phyloP scores from a whole-genome alignment of 2,329 filamentous ascomycete species.

The Phialophora tarda region DNA sequence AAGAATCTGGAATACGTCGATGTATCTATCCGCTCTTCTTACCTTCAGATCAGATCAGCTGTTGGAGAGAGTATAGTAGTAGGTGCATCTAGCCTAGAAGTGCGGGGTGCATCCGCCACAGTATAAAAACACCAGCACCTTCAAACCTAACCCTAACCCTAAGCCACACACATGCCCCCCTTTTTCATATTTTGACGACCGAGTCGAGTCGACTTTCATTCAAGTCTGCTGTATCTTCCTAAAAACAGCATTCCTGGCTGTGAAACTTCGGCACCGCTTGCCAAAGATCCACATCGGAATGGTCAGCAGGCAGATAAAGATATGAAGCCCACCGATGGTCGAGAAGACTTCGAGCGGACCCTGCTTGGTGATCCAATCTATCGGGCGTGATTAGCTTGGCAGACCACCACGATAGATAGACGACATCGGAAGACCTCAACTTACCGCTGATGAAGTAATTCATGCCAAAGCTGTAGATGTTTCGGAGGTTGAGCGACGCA shows the following conservation, averaged over 20 bases:
- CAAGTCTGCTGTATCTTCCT: conserved; percentile 29
- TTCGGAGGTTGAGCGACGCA: conserved; percentile 40
- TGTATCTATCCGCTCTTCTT: not conserved
- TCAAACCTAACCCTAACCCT: too few species aligned
- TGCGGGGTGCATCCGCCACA: not conserved
- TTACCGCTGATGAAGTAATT: conserved; percentile 43
- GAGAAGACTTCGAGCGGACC: conserved; percentile 45
- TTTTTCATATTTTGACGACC: too few species aligned
- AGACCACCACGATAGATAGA: not conserved
- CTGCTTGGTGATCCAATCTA: conserved; percentile 44
- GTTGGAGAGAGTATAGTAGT: too few species aligned
- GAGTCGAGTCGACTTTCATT: too few species aligned
- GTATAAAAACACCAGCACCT: not conserved
- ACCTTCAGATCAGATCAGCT: not conserved
- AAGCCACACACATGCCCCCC: too few species aligned
- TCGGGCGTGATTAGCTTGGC: conserved; percentile 10
- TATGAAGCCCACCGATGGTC: conserved; percentile 45
- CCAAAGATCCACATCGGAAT: conserved; percentile 39
- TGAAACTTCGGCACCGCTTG: conserved; percentile 44
- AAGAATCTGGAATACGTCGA: not conserved
- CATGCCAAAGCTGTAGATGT: conserved; percentile 46
- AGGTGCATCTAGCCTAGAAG: not conserved
- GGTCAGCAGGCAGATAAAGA: conserved; percentile 41
- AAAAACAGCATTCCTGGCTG: conserved; percentile 27
- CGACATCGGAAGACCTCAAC: not conserved